Evolutionary conservation across 345 rosid species (phyloP), one percentile per base, ranked within the genome.

Genomic region (Boechera retrofracta): DNA sequence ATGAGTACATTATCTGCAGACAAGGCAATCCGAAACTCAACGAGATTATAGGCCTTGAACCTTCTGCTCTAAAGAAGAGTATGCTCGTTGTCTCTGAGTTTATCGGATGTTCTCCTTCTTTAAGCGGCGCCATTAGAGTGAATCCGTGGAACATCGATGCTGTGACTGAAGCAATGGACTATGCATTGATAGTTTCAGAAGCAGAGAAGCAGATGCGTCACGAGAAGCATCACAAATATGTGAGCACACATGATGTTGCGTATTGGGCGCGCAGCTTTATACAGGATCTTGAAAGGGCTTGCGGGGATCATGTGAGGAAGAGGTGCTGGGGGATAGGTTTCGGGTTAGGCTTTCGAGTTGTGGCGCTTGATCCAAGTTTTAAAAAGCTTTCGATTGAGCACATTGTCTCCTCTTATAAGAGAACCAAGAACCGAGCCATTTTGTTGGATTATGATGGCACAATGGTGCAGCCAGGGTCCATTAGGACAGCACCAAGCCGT

Each of bases 251-350:
- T 74, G 98, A 92, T 77, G 98, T 94, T 65, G 95, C 91, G 1
- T 94, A 94, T 71, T 94, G 98, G 98, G 95, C 98, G 0, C 88
- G 67, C 10, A 94, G 98, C 84, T 94, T 94, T 85, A 52, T 92
- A 81, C 98, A 89, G 78, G 98, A 94, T 85, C 94, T 92, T 55
- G 95, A 89, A 66, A 88, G 98, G 69, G 86, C 98, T 33, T 94
- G 98, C 24, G 80, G 83, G 62, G 98, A 94, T 67, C 98, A 92
- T 68, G 69, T 83, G 71, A 87, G 91, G 84, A 89, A 85, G 82
- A 84, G 92, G 76, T 92, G 93, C 82, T 94, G 97, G 95, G 98
- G 97, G 59, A 88, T 94, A 57, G 98, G 98, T 63, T 94, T 94
- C 28, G 98, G 98, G 49, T 87, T 94, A 67, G 88, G 97, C 4